phyloP scores from a whole-genome alignment of 129 eudicot species.

The Erigeron canadensis region DNA sequence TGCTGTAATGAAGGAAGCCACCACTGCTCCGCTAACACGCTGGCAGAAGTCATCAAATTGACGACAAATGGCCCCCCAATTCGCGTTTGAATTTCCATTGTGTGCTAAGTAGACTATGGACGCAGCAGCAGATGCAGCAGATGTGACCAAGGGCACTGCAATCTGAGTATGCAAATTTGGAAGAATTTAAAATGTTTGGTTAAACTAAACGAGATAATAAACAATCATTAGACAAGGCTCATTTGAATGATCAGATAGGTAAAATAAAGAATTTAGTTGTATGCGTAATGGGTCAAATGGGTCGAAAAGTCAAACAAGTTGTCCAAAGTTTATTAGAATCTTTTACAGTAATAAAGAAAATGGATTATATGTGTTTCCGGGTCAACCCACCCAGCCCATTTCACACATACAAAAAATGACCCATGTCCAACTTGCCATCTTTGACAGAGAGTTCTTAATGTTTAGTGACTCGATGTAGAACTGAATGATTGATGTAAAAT shows the following conservation, averaged over 20 bases:
- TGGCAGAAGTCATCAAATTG: conserved; percentile 76
- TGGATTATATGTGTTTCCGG: too few relatives aligned
- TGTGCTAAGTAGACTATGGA: conserved; percentile 82
- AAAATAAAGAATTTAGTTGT: too few relatives aligned
- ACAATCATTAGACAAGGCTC: too few relatives aligned
- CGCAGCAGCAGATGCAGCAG: conserved; percentile 75
- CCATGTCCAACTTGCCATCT: too few relatives aligned
- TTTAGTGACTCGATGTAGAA: not conserved
- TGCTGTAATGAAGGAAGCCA: conserved; percentile 72
- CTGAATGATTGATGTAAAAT: not conserved
- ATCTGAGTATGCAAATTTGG: conserved; percentile 18
- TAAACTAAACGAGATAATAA: not conserved
- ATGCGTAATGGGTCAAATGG: too few relatives aligned
- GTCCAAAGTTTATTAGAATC: too few relatives aligned
- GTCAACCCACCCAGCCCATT: too few relatives aligned
- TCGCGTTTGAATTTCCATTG: conserved; percentile 63
- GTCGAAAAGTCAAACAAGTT: too few relatives aligned
- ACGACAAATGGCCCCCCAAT: conserved; percentile 74
- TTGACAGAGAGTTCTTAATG: too few relatives aligned
- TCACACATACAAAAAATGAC: too few relatives aligned
- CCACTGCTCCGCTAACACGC: conserved; percentile 74
- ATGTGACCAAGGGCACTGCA: conserved; percentile 48
- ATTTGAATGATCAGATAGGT: too few relatives aligned
- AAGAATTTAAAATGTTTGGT: not conserved
- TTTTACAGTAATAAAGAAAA: too few relatives aligned